Percentiles rank a stretch among this genome's conserved stretches.
These are phyloP conservation scores for Viridothelium virens DNA, from an alignment of 495 filamentous ascomycete genomes.

Conservation along the genomic window DNA sequence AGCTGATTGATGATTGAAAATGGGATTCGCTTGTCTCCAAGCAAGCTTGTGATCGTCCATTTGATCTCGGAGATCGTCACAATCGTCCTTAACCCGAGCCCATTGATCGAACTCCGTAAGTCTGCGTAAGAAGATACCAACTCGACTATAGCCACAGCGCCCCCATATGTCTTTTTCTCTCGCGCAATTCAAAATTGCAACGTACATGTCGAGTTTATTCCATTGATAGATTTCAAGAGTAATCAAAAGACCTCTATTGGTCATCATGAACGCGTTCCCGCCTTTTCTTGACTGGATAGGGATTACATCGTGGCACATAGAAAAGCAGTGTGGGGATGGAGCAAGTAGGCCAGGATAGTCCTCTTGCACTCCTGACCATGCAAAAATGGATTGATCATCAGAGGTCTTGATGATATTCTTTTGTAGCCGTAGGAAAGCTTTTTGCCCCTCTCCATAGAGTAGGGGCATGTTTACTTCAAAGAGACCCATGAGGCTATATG, in stretches of 20 bases:
- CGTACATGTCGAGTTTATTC: neutral
- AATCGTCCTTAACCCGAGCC: neutral
- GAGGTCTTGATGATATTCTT: slow-evolving; percentile 15
- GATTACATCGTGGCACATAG: neutral
- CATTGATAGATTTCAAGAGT: neutral
- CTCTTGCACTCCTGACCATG: neutral
- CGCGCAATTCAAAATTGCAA: neutral
- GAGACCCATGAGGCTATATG: slow-evolving; percentile 24
- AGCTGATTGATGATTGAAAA: neutral
- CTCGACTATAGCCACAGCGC: neutral
- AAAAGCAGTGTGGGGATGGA: neutral
- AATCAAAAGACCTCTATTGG: neutral
- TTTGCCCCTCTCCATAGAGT: slow-evolving; percentile 21
- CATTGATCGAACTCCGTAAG: neutral
- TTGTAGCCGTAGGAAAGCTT: slow-evolving; percentile 19
- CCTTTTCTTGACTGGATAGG: neutral
- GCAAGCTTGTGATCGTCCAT: neutral
- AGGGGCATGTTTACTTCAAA: slow-evolving; percentile 26
- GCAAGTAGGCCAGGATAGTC: neutral
- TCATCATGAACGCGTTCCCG: neutral
- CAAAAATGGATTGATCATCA: slow-evolving; percentile 11
- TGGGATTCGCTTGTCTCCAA: neutral
- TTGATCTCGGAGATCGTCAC: neutral
- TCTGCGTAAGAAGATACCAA: neutral
- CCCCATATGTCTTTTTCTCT: neutral